phyloP scores from a whole-genome alignment of 768 basidiomycete species.

The Podaxis mareebaensis region DNA sequence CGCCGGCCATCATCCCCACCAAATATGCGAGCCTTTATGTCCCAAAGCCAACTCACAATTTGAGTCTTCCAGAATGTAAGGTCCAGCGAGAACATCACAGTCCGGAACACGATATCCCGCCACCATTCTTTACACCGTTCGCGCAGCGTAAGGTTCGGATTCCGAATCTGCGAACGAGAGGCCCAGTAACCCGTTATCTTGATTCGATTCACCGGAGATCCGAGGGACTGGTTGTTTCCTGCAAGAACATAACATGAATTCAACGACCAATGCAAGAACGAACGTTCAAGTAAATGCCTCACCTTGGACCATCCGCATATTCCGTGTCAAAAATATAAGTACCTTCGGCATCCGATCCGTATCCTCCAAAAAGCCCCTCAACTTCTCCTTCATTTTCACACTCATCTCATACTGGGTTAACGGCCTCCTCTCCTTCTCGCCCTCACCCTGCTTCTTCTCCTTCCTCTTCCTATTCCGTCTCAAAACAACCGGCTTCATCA shows the following conservation, averaged over 20 bases:
- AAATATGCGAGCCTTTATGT: constrained; percentile 37
- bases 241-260: constrained; percentile 6
- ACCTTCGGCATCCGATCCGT: constrained; percentile 81
- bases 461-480: constrained; percentile 32
- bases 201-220: constrained; percentile 87
- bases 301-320: constrained; percentile 71
- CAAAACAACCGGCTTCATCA: constrained; percentile 61
- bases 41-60: constrained; percentile 49
- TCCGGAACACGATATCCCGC: constrained; percentile 62
- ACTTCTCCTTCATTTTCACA: constrained; percentile 62
- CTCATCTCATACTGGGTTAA: constrained; percentile 71
- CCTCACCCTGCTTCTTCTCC: constrained; percentile 21
- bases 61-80: constrained; percentile 66
- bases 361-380: constrained; percentile 67
- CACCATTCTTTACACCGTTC: constrained; percentile 53
- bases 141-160: constrained; percentile 39
- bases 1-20: constrained; percentile 45
- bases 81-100: constrained; percentile 70
- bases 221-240: constrained; percentile 82
- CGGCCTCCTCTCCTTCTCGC: constrained; percentile 28
- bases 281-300: constrained; percentile 4
- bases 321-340: constrained; percentile 72
- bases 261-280: constrained; percentile 20
- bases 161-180: constrained; percentile 59
- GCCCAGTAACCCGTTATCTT: constrained; percentile 89